phyloP scores from a whole-genome alignment of 768 basidiomycete species.

The Serendipita sp. region DNA sequence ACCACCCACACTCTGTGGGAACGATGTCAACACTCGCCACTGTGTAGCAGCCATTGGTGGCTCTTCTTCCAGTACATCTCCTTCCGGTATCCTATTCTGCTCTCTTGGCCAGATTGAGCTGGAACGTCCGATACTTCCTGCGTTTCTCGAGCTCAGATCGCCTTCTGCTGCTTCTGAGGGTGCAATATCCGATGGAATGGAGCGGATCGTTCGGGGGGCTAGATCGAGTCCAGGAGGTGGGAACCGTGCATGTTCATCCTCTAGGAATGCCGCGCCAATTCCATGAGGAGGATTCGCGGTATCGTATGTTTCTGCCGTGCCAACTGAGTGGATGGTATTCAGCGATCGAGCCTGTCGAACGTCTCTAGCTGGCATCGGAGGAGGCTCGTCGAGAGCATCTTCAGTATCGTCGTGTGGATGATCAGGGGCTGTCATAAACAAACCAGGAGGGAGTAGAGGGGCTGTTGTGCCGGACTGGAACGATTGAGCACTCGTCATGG shows the following conservation, averaged over 20 bases:
- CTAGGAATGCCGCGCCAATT: background rate
- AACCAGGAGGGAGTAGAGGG: background rate
- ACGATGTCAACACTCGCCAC: background rate
- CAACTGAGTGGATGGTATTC: background rate
- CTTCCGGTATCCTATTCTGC: background rate
- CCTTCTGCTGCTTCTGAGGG: conserved; percentile 3
- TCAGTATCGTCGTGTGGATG: background rate
- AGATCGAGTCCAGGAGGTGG: conserved; percentile 2
- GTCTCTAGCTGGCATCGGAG: background rate
- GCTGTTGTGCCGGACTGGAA: background rate
- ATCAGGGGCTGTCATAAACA: background rate
- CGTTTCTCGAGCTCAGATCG: background rate
- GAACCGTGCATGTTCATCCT: background rate
- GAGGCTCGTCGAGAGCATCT: background rate
- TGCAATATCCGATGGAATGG: conserved; percentile 1
- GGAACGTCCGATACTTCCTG: background rate
- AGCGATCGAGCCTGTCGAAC: conserved; percentile 3
- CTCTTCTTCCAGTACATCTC: conserved; percentile 3
- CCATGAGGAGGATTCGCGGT: background rate
- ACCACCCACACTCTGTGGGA: background rate
- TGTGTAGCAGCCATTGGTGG: conserved; percentile 1
- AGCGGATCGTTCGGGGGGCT: background rate
- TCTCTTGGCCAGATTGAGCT: background rate
- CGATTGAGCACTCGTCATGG: background rate
- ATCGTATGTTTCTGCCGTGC: conserved; percentile 4